phyloP scores from a whole-genome alignment of 208 protist species.

The Novymonas esmeraldas region DNA sequence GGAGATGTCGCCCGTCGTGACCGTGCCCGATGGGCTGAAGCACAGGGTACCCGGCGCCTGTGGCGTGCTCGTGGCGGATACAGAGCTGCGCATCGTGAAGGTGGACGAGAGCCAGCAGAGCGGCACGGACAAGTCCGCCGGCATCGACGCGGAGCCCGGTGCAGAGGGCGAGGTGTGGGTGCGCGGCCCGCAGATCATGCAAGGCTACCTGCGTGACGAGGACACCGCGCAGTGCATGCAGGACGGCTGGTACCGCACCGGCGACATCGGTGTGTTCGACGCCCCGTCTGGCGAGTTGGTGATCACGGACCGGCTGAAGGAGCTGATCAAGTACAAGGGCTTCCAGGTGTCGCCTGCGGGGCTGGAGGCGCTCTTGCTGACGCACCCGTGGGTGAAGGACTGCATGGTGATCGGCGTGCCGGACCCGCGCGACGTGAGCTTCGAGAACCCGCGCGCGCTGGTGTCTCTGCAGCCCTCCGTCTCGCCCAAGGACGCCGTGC shows the following conservation, averaged over 20 bases:
- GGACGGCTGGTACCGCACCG: slow-evolving; percentile 79
- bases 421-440: slow-evolving; percentile 42
- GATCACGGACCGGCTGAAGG: slow-evolving; percentile 84
- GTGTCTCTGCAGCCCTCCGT: slow-evolving; percentile 51
- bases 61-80: slow-evolving; percentile 36
- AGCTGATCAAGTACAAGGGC: slow-evolving; percentile 93
- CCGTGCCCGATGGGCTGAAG: slow-evolving; percentile 5
- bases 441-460: slow-evolving; percentile 76
- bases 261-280: slow-evolving; percentile 74
- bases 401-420: slow-evolving; percentile 69
- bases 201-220: slow-evolving; percentile 67
- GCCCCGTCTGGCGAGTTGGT: slow-evolving; percentile 30
- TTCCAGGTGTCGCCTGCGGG: slow-evolving; percentile 88
- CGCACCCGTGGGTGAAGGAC: slow-evolving; percentile 69
- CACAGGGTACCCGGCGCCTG: slow-evolving; percentile 1
- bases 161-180: slow-evolving; percentile 72
- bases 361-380: slow-evolving; percentile 68
- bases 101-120: slow-evolving; percentile 41
- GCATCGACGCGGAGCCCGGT: slow-evolving; percentile 27
- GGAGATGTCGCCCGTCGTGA: slow-evolving; percentile 66
- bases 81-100: slow-evolving; percentile 46
- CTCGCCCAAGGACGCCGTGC: slow-evolving; percentile 34
- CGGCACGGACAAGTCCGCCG: slow-evolving; percentile 34
- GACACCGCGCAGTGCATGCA: slow-evolving; percentile 47
- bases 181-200: slow-evolving; percentile 75